Conservation (phyloP, 2,329 filamentous ascomycete genomes). For the Xylariaceae sp. region DNA sequence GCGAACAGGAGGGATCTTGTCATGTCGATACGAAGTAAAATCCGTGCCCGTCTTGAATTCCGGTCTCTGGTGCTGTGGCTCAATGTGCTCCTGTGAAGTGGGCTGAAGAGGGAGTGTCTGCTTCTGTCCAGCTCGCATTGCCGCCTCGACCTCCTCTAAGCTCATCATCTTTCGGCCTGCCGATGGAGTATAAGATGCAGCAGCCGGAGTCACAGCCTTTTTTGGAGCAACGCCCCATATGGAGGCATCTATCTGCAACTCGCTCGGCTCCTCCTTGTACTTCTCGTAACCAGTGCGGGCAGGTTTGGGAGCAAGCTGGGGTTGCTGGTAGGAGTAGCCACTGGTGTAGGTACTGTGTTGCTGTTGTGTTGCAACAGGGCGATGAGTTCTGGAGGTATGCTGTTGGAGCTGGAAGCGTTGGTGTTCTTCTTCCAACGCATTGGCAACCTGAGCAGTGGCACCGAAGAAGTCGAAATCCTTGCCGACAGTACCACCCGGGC, state of each 20-base stretch:
- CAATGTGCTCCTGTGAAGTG: conserved; percentile 31
- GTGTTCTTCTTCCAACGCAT: conserved; percentile 87
- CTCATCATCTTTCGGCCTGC: conserved; percentile 78
- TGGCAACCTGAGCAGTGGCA: conserved; percentile 78
- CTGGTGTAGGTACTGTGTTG: conserved; percentile 24
- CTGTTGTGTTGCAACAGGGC: conserved; percentile 29
- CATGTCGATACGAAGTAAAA: conserved; percentile 26
- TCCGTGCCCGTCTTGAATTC: conserved; percentile 23
- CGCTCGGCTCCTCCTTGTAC: conserved; percentile 80
- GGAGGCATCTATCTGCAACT: conserved; percentile 86
- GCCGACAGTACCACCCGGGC: conserved; percentile 53
- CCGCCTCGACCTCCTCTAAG: conserved; percentile 91
- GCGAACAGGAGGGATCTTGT: conserved; percentile 24
- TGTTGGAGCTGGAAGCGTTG: conserved; percentile 73
- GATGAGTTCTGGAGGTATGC: conserved; percentile 46
- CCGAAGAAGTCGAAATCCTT: conserved; percentile 98
- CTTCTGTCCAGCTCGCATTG: conserved; percentile 69
- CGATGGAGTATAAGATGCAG: conserved; percentile 14
- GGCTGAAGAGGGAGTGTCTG: conserved; percentile 35
- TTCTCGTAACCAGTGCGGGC: conserved; percentile 83
- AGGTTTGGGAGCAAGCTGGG: conserved; percentile 48
- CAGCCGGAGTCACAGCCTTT: conserved; percentile 37
- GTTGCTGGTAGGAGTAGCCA: conserved; percentile 34
- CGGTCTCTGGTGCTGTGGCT: conserved; percentile 18
- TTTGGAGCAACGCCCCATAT: conserved; percentile 80